A percentile compares a stretch with the other conserved stretches of the same genome.
These are phyloP conservation scores for Penicillium sp. DNA, from an alignment of 2,329 filamentous ascomycete species.

Conservation along the genomic window DNA sequence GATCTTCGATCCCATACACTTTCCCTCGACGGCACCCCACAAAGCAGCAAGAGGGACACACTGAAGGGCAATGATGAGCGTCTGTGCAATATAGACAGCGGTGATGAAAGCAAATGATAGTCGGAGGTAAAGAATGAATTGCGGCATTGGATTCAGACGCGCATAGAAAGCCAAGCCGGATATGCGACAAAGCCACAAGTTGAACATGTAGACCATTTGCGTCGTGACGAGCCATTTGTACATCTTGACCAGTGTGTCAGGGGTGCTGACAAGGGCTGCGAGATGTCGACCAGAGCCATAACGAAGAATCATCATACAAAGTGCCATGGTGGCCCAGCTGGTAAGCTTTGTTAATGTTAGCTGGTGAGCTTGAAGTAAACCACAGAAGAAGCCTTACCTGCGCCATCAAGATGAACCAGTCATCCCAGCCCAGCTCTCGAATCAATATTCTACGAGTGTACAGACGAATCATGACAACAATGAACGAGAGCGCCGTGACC, in stretches of 20 bases:
- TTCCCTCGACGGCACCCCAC: constrained; percentile 12
- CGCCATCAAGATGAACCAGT: not conserved
- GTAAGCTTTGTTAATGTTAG: not conserved
- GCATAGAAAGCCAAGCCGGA: constrained; percentile 24
- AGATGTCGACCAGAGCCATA: constrained; percentile 22
- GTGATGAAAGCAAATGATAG: constrained; percentile 19
- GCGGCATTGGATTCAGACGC: constrained; percentile 23
- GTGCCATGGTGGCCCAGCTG: constrained; percentile 10
- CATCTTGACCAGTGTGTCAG: constrained; percentile 11
- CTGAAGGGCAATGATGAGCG: constrained; percentile 22
- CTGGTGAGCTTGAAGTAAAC: not conserved
- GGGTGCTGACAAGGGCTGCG: constrained; percentile 3
- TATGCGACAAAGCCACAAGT: constrained; percentile 21
- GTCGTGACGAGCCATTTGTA: constrained; percentile 25
- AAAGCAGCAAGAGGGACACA: constrained; percentile 23
- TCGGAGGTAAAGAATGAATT: not conserved
- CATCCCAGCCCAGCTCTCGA: not conserved
- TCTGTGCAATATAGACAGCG: constrained; percentile 19
- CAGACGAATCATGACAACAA: not conserved
- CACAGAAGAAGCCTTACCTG: not conserved
- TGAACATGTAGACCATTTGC: constrained; percentile 21
- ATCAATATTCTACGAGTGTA: not conserved
- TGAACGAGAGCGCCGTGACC: not conserved
- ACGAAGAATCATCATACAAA: constrained; percentile 12
- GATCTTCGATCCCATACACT: constrained; percentile 15